Evolutionary conservation across 2,329 filamentous ascomycete species (phyloP).

Genomic region (Penicillium decumbens): DNA sequence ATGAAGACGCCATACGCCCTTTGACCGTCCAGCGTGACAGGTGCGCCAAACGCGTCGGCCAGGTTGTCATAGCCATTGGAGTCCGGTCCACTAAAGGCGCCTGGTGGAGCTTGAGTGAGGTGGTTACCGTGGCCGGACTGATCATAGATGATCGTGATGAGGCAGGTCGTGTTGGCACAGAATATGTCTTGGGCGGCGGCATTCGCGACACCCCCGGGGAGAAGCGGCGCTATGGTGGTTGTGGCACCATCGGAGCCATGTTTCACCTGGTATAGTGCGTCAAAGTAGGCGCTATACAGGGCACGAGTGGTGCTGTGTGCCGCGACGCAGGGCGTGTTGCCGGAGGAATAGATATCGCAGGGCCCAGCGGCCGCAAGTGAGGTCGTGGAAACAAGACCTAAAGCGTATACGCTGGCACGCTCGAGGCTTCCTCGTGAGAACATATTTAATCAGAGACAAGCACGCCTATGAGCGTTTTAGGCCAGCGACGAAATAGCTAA

Average conservation of each 20-base stretch:
- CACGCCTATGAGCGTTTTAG: neutral
- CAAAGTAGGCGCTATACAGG: conserved; percentile 52
- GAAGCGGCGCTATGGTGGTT: conserved; percentile 48
- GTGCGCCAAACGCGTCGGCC: conserved; percentile 56
- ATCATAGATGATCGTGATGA: conserved; percentile 62
- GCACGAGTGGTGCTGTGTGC: conserved; percentile 63
- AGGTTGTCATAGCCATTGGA: conserved; percentile 56
- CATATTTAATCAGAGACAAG: conserved; percentile 24
- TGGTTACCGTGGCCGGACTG: conserved; percentile 61
- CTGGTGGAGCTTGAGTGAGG: conserved; percentile 58
- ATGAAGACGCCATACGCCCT: conserved; percentile 63
- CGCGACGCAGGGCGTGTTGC: conserved; percentile 58
- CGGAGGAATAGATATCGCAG: conserved; percentile 58
- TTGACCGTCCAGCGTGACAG: conserved; percentile 56
- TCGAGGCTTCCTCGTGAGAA: conserved; percentile 27
- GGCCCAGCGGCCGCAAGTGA: conserved; percentile 51
- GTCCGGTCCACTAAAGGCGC: conserved; percentile 55
- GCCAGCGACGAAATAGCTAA: neutral
- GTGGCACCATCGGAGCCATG: conserved; percentile 51
- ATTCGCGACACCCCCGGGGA: conserved; percentile 60
- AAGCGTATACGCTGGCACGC: conserved; percentile 24
- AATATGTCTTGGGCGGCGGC: conserved; percentile 58
- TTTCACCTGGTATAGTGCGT: conserved; percentile 57
- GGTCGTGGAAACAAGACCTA: conserved; percentile 35
- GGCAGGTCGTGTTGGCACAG: conserved; percentile 57